phyloP scores from a whole-genome alignment of 768 basidiomycete genomes.

The Rhizopogon vesiculosus region DNA sequence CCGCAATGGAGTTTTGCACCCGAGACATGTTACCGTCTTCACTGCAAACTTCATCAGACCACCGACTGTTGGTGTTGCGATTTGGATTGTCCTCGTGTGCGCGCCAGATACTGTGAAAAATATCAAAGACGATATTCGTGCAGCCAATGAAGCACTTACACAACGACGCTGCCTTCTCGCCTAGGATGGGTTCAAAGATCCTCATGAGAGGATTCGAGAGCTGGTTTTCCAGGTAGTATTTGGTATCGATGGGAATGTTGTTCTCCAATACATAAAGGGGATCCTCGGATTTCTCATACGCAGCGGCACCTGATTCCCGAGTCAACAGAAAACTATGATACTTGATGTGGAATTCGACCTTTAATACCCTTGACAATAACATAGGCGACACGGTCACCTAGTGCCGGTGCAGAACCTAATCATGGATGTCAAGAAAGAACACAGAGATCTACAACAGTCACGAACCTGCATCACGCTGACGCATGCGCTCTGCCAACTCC shows the following conservation, averaged over 20 bases:
- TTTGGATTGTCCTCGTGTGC: slow-evolving; percentile 92
- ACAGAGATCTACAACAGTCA: background rate
- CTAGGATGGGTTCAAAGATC: slow-evolving; percentile 97
- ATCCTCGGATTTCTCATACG: slow-evolving; percentile 98
- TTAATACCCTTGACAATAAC: slow-evolving; percentile 97
- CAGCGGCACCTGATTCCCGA: slow-evolving; percentile 74
- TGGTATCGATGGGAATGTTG: slow-evolving; percentile 96
- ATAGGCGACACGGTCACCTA: slow-evolving; percentile 98
- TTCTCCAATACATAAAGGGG: slow-evolving; percentile 97
- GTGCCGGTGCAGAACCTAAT: slow-evolving; percentile 88
- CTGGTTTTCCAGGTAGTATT: slow-evolving; percentile 98
- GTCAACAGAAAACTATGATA: background rate
- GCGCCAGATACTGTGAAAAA: slow-evolving; percentile 77
- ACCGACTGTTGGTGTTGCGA: slow-evolving; percentile 93
- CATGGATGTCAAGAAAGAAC: background rate
- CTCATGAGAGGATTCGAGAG: slow-evolving; percentile 94
- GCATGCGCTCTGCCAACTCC: slow-evolving; percentile 94
- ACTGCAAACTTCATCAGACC: slow-evolving; percentile 99
- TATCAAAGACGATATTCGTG: slow-evolving; percentile 7
- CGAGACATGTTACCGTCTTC: slow-evolving; percentile 90
- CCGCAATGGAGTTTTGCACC: slow-evolving; percentile 88
- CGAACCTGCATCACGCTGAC: slow-evolving; percentile 85
- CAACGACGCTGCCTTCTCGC: slow-evolving; percentile 82
- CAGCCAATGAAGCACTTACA: slow-evolving; percentile 41
- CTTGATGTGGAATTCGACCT: slow-evolving; percentile 39